These are phyloP conservation scores for Terfezia boudieri DNA, from an alignment of 495 filamentous ascomycete species.

Conservation along the genomic window DNA sequence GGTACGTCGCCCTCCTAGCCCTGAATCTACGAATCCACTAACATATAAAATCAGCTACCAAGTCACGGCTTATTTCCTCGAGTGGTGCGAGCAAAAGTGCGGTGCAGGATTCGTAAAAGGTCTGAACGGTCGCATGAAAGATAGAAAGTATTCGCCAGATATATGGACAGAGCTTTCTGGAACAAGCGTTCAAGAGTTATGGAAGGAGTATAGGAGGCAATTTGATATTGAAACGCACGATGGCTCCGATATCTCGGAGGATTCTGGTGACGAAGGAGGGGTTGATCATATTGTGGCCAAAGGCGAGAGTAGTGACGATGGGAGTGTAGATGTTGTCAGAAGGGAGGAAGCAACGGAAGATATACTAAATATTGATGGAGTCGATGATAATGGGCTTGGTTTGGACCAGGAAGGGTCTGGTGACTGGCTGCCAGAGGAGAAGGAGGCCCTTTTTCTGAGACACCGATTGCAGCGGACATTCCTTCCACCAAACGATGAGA, in stretches of 20 bases:
- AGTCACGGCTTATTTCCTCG: constrained; percentile 75
- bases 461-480: not conserved
- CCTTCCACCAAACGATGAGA: not conserved
- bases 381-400: constrained; percentile 3
- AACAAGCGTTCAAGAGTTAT: constrained; percentile 40
- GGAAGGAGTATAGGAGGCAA: constrained; percentile 39
- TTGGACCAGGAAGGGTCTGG: constrained; percentile 10
- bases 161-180: constrained; percentile 49
- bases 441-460: not conserved
- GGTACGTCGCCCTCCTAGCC: constrained; percentile 15
- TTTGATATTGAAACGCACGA: not conserved
- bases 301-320: not conserved
- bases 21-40: not conserved
- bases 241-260: not conserved
- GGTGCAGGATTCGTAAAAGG: constrained; percentile 47
- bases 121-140: constrained; percentile 49
- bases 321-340: not conserved
- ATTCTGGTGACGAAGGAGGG: not conserved
- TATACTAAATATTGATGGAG: not conserved
- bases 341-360: not conserved
- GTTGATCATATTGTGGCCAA: not conserved
- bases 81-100: constrained; percentile 43
- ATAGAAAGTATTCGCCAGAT: constrained; percentile 32
- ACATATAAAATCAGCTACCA: constrained; percentile 32
- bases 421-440: not conserved